Evolutionary conservation across 2,329 filamentous ascomycete genomes (phyloP).

Genomic region (Colletotrichum costaricense): DNA sequence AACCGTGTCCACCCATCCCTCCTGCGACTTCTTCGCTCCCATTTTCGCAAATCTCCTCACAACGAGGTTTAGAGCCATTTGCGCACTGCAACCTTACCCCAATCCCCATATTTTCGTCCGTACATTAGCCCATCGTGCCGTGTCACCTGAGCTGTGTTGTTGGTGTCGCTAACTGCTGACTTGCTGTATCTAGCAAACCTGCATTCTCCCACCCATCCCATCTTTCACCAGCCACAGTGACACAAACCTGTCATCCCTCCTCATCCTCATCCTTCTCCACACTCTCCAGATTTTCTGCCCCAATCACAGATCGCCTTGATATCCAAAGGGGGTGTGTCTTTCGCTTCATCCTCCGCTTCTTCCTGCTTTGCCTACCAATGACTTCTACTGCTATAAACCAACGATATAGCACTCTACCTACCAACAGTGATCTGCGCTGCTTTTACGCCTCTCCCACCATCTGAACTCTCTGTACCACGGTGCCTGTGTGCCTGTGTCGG

Average conservation of each 20-base stretch:
- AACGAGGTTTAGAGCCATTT: neutral
- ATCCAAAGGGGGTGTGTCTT: neutral
- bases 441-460: neutral
- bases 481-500: constrained; percentile 1
- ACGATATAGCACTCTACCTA: neutral
- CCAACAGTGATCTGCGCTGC: neutral
- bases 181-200: neutral
- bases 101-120: neutral
- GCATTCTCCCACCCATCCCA: neutral
- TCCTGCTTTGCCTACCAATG: neutral
- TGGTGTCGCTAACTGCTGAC: too few relatives aligned
- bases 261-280: neutral
- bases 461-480: neutral
- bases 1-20: neutral
- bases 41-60: neutral
- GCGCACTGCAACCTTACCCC: neutral
- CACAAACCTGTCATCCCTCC: constrained; percentile 5
- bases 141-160: neutral
- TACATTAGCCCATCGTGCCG: neutral
- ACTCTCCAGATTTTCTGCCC: constrained; percentile 24
- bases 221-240: neutral
- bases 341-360: constrained; percentile 6
- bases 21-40: neutral
- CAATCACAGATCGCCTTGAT: constrained; percentile 5
- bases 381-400: neutral